A percentile compares a stretch with the other conserved stretches of the same genome.
Evolutionary conservation across 2,329 filamentous ascomycete species (phyloP).

Genomic region (Venturia aucupariae): DNA sequence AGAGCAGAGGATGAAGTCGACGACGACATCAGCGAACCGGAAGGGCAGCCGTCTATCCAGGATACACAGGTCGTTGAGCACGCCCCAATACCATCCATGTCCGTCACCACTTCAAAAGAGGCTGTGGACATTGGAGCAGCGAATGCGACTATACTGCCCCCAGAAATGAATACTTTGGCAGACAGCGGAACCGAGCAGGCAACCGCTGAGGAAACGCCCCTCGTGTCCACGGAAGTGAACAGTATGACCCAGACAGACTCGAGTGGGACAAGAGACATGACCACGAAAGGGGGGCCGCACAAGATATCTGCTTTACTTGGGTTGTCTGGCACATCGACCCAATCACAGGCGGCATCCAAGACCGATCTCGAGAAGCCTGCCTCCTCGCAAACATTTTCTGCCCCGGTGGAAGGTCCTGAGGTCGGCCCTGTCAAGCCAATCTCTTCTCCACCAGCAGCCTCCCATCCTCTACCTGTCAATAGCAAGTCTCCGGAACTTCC

Average conservation of each 20-base stretch:
- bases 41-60: not conserved
- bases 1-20: constrained; percentile 37
- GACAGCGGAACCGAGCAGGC: not conserved
- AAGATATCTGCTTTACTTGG: constrained; percentile 3
- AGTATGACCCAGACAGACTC: not conserved
- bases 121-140: not conserved
- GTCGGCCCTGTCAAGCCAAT: not conserved
- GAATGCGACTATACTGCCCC: not conserved
- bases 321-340: not conserved
- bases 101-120: not conserved
- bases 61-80: not conserved
- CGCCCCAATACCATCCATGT: not conserved
- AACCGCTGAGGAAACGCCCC: not conserved
- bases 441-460: not conserved
- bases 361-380: not conserved
- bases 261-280: not conserved
- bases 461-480: not conserved
- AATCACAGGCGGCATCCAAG: not conserved
- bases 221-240: not conserved
- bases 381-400: not conserved
- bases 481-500: not conserved
- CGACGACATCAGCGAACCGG: constrained; percentile 8
- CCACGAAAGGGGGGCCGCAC: not conserved
- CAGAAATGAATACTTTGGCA: not conserved
- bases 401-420: not conserved